These are phyloP conservation scores for Schizophyllum amplum DNA, from an alignment of 1,284 basidiomycete genomes.

Conservation along the genomic window DNA sequence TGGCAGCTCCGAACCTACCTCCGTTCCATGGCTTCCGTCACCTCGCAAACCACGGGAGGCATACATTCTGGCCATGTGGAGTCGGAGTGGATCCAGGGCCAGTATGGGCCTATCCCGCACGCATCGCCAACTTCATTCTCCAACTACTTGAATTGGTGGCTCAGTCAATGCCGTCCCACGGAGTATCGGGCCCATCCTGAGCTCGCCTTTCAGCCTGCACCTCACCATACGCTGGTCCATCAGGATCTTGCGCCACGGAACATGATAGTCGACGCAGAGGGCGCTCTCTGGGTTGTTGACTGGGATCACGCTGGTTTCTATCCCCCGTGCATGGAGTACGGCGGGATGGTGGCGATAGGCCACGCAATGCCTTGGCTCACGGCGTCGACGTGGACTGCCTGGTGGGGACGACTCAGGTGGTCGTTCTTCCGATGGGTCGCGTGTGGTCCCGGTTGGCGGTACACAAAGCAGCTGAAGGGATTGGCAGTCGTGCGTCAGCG, in stretches of 20 bases:
- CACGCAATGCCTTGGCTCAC: too few relatives aligned
- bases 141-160: neutral
- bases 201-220: neutral
- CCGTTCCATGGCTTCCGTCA: neutral
- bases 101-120: neutral
- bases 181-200: neutral
- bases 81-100: neutral
- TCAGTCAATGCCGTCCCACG: neutral
- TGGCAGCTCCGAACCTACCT: neutral
- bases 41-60: neutral
- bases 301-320: conserved; percentile 15
- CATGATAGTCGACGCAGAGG: conserved; percentile 13
- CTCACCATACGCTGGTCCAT: conserved; percentile 9
- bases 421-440: too few relatives aligned
- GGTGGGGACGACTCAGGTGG: too few relatives aligned
- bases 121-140: neutral
- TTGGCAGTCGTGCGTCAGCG: too few relatives aligned
- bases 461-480: too few relatives aligned
- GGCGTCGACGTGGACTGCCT: too few relatives aligned
- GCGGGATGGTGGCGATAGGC: neutral
- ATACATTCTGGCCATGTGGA: neutral
- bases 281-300: conserved; percentile 16
- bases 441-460: too few relatives aligned
- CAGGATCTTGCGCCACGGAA: conserved; percentile 14
- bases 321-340: conserved; percentile 15